Percentiles rank a stretch among this genome's conserved stretches.
Evolutionary conservation across 306 rosid species (phyloP).

Genomic region (Spatholobus suberectus): DNA sequence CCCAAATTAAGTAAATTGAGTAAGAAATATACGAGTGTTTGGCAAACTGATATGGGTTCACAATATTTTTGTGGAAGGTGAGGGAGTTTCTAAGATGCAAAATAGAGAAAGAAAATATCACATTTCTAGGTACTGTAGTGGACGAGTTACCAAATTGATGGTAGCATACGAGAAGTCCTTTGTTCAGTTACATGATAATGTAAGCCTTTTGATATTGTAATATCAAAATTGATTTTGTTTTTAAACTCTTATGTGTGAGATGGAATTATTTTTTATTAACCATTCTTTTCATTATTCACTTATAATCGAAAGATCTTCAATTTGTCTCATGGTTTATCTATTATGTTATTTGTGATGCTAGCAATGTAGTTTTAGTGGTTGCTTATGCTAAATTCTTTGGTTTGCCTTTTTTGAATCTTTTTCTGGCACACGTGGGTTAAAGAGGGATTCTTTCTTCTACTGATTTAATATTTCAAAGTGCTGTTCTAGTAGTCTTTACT

Average conservation of each 20-base stretch:
- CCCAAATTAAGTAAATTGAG: constrained; percentile 24
- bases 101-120: neutral
- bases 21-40: constrained; percentile 34
- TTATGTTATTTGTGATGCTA: neutral
- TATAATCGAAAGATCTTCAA: neutral
- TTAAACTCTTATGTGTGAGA: constrained; percentile 4
- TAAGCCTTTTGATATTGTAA: constrained; percentile 37
- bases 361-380: neutral
- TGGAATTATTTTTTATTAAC: neutral
- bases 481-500: neutral
- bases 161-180: constrained; percentile 26
- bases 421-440: constrained; percentile 10
- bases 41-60: constrained; percentile 32
- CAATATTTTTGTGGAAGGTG: constrained; percentile 11
- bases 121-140: neutral
- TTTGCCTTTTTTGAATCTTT: neutral
- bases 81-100: neutral
- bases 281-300: neutral
- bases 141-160: constrained; percentile 29
- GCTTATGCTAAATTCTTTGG: neutral
- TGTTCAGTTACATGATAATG: constrained; percentile 19
- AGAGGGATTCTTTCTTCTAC: constrained; percentile 24
- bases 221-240: constrained; percentile 13
- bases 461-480: constrained; percentile 27
- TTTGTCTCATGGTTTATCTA: neutral